These are phyloP conservation scores for Colletotrichum shisoi DNA, from an alignment of 2,329 filamentous ascomycete genomes.

Conservation along the genomic window DNA sequence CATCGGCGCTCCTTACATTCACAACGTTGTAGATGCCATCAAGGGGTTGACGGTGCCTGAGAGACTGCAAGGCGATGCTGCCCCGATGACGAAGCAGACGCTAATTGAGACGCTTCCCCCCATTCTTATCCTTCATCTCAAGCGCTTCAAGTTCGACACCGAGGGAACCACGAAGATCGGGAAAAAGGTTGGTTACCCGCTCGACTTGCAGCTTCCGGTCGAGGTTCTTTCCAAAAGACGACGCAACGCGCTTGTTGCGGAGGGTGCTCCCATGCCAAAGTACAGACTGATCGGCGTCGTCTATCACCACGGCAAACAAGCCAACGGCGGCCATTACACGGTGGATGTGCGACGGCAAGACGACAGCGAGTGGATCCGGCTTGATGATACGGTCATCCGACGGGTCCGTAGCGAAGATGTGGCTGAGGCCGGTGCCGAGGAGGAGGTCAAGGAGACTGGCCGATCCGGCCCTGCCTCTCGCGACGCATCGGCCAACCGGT, in stretches of 20 bases:
- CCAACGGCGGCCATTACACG: constrained; percentile 94
- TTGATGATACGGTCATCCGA: constrained; percentile 91
- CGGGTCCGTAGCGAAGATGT: constrained; percentile 88
- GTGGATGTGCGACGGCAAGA: constrained; percentile 96
- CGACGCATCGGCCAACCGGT: constrained; percentile 72
- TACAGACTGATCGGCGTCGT: constrained; percentile 90
- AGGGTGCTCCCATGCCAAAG: constrained; percentile 74
- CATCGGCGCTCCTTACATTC: constrained; percentile 84
- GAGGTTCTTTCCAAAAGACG: constrained; percentile 84
- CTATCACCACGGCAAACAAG: constrained; percentile 97
- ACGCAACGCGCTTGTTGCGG: constrained; percentile 69
- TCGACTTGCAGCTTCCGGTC: constrained; percentile 91
- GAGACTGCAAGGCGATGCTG: constrained; percentile 80
- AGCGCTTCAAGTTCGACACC: constrained; percentile 95
- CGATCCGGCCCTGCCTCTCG: constrained; percentile 59
- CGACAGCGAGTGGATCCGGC: constrained; percentile 91
- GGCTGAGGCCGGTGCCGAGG: constrained; percentile 82
- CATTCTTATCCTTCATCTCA: constrained; percentile 91
- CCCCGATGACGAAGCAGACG: constrained; percentile 84
- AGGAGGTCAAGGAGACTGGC: constrained; percentile 75
- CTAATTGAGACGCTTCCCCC: constrained; percentile 92
- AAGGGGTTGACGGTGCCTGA: constrained; percentile 85
- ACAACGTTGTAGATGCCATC: constrained; percentile 90
- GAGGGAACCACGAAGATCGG: constrained; percentile 95
- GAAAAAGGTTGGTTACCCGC: constrained; percentile 95